Base-by-base conservation (phyloP, 2,329 filamentous ascomycete species). In the Penicillium sp. region DNA sequence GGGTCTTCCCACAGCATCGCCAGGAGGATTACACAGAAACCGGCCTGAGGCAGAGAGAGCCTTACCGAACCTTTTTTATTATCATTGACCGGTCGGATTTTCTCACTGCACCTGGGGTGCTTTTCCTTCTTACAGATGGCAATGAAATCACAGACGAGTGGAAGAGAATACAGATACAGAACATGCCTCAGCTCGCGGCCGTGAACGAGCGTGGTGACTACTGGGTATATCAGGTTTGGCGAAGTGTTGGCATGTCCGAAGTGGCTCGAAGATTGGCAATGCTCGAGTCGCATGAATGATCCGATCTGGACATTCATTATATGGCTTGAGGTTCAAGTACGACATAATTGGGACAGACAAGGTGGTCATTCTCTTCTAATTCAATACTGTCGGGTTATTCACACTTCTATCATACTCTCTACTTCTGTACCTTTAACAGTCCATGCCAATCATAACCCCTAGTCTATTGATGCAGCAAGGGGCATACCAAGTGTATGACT, bases 21-120 rank as follows among this genome's bases (percentile, higher is more conserved):
- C 26, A 50, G 23, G 35, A 52, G 35, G 35, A 52, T 21, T 28
- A 20, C 50, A 11, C 14, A 28, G 50, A 52, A 42, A 52, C 35
- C 21, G 11, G 2, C 47, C n/a, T 38, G 18, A 49, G 9, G 18
- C 28, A 35, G 14, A 57, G 12, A 46, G 47, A 57, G 48, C 55
- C 47, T n/a, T 47, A 57, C 47, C 24, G 23, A 2, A 52, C 28
- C 20, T 52, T 56, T 52, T 42, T 42, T 26, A 26, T 52, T 35
- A 35, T 52, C 21, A 6, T 57, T 52, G 55, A 57, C 47, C 24
- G 47, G 26, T 47, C 55, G 21, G 55, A 52, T 46, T 57, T 57
- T 26, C 35, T 57, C 21, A 51, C 24, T 28, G 47, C 35, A 26
- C 35, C 47, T 9, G 47, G 55, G 35, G 47, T 46, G 6, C 40